A percentile compares a stretch with the other conserved stretches of the same genome.
Conservation (phyloP, 1,139 yeast species). For the Scheffersomyces illinoinensis region DNA sequence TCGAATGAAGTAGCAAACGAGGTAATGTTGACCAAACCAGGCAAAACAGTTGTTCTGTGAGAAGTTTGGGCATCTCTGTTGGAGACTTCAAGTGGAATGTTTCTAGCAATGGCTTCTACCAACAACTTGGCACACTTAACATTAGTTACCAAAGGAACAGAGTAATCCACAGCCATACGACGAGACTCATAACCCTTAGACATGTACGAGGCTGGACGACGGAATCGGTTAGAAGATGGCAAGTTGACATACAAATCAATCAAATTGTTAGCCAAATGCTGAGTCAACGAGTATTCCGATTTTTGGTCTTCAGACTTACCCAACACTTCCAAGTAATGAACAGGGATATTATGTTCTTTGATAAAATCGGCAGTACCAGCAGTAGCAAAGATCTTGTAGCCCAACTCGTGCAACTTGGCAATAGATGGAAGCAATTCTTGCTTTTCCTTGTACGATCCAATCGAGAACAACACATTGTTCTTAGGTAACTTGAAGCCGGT, state of each 20-base stretch:
- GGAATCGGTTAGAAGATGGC: constrained; percentile 95
- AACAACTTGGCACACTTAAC: constrained; percentile 96
- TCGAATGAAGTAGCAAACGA: constrained; percentile 74
- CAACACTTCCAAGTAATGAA: constrained; percentile 89
- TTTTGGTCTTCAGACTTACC: constrained; percentile 75
- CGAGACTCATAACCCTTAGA: constrained; percentile 97
- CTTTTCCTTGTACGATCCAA: constrained; percentile 98
- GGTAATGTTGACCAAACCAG: constrained; percentile 84
- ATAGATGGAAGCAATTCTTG: constrained; percentile 90
- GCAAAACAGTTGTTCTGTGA: constrained; percentile 76
- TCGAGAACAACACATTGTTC: constrained; percentile 88
- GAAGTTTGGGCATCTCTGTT: constrained; percentile 89
- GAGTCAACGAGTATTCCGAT: constrained; percentile 92
- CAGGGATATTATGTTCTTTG: constrained; percentile 92
- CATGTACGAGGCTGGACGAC: constrained; percentile 98
- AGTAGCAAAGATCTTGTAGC: constrained; percentile 92
- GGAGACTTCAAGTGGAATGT: constrained; percentile 64
- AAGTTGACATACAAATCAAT: constrained; percentile 95
- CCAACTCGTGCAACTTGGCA: constrained; percentile 75
- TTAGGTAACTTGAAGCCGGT: constrained; percentile 95
- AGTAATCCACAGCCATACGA: constrained; percentile 99
- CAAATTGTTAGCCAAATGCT: constrained; percentile 94
- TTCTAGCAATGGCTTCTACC: constrained; percentile 87
- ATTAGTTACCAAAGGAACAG: constrained; percentile 95
- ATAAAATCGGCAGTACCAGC: constrained; percentile 99